A percentile compares a stretch with the other conserved stretches of the same genome.
Conservation (phyloP, 257 asterid species). For the Jacaranda mimosifolia region DNA sequence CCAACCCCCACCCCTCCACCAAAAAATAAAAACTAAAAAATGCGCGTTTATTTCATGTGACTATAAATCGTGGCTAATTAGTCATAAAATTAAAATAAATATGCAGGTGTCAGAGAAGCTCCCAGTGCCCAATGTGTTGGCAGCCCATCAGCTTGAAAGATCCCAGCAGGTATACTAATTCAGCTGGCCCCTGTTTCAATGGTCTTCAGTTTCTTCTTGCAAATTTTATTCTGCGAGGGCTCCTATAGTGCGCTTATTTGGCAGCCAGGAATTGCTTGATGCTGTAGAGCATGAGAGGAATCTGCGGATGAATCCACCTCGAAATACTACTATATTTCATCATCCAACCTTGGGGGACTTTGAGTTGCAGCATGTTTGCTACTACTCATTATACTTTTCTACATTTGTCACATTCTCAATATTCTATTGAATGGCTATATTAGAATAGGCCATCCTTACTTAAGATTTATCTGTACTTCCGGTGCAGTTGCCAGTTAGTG, state of each 20-base stretch:
- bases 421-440: not conserved
- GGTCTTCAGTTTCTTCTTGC: not conserved
- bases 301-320: constrained; percentile 82
- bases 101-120: constrained; percentile 90
- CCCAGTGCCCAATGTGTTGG: constrained; percentile 98
- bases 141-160: constrained; percentile 83
- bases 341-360: constrained; percentile 97
- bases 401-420: not conserved
- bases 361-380: constrained; percentile 92
- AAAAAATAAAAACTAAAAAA: too few relatives aligned
- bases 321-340: constrained; percentile 86
- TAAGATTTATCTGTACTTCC: constrained; percentile 12
- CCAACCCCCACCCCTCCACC: too few relatives aligned
- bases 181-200: not conserved
- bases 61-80: not conserved
- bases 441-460: not conserved
- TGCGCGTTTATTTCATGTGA: not conserved
- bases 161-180: constrained; percentile 67
- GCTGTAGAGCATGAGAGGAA: constrained; percentile 93
- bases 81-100: constrained; percentile 20
- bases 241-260: constrained; percentile 29
- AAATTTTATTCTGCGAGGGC: not conserved
- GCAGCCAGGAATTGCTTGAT: constrained; percentile 97
- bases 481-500: constrained; percentile 80
- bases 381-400: not conserved